A percentile compares a stretch with the other conserved stretches of the same genome.
Evolutionary conservation across 2,329 filamentous ascomycete species (phyloP).

Genomic region (Fusarium sp.): DNA sequence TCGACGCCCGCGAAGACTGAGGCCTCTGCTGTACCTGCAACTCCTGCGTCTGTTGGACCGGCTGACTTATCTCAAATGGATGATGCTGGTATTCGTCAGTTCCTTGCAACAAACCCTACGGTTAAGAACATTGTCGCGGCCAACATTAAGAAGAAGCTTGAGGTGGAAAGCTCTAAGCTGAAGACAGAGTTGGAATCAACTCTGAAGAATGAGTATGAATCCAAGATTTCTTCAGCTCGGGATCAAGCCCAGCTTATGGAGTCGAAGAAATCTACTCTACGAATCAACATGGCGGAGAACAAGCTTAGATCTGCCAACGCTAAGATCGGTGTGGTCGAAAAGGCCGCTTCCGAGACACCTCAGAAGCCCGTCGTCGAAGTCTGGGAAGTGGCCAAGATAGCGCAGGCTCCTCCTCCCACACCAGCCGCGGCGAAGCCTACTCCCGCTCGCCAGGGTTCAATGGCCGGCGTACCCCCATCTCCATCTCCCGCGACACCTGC

Average conservation of each 20-base stretch:
- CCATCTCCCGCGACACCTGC: constrained; percentile 45
- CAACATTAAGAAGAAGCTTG: constrained; percentile 80
- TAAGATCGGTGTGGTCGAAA: constrained; percentile 84
- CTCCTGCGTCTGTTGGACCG: constrained; percentile 53
- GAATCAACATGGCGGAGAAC: constrained; percentile 85
- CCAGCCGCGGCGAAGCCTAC: constrained; percentile 45
- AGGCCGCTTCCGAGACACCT: constrained; percentile 87
- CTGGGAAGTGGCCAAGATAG: constrained; percentile 82
- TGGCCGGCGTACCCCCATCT: constrained; percentile 42
- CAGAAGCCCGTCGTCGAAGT: constrained; percentile 87
- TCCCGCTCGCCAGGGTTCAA: constrained; percentile 44
- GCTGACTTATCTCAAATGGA: constrained; percentile 64
- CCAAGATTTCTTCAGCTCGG: constrained; percentile 67
- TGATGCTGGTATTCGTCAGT: constrained; percentile 70
- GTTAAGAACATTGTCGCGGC: constrained; percentile 71
- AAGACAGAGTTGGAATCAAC: constrained; percentile 65
- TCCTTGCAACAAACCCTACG: constrained; percentile 70
- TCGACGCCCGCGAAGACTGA: constrained; percentile 60
- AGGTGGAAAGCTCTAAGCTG: constrained; percentile 73
- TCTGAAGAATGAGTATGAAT: constrained; percentile 68
- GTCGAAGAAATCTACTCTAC: constrained; percentile 80
- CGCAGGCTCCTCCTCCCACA: constrained; percentile 51
- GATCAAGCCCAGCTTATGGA: constrained; percentile 80
- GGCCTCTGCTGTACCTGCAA: constrained; percentile 53
- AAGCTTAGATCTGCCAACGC: constrained; percentile 74